Conservation (phyloP, 1,139 yeast species). For the Yarrowia galli region DNA sequence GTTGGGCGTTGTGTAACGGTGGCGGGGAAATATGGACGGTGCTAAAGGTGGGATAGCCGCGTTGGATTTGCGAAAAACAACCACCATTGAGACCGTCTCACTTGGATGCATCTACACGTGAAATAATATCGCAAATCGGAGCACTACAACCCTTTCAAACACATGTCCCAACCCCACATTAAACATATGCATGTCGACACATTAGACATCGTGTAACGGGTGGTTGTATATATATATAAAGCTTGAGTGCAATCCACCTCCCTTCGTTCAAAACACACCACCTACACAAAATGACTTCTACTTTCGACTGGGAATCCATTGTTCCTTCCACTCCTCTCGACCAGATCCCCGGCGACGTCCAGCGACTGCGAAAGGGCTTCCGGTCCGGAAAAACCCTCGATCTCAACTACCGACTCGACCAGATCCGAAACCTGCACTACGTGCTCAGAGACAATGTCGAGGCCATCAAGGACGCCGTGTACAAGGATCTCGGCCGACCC, state of each 20-base stretch:
- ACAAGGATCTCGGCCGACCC: slow-evolving; percentile 71
- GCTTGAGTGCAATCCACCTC: background rate
- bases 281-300: slow-evolving; percentile 1
- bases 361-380: slow-evolving; percentile 49
- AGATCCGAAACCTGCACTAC: slow-evolving; percentile 72
- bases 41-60: background rate
- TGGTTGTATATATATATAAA: slow-evolving; percentile 3
- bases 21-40: background rate
- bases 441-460: slow-evolving; percentile 68
- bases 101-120: no score
- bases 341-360: slow-evolving; percentile 28
- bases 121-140: no score
- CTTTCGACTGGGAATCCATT: slow-evolving; percentile 35
- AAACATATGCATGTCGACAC: background rate
- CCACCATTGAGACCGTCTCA: no score
- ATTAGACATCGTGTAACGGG: background rate
- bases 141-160: background rate
- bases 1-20: slow-evolving; percentile 2
- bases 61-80: background rate
- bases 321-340: slow-evolving; percentile 25
- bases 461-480: slow-evolving; percentile 64
- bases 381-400: slow-evolving; percentile 60
- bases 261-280: background rate
- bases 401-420: slow-evolving; percentile 65
- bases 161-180: background rate